A percentile compares a stretch with the other conserved stretches of the same genome.
These are phyloP conservation scores for Candida broadrunensis DNA, from an alignment of 805 yeast species.

Conservation along the genomic window DNA sequence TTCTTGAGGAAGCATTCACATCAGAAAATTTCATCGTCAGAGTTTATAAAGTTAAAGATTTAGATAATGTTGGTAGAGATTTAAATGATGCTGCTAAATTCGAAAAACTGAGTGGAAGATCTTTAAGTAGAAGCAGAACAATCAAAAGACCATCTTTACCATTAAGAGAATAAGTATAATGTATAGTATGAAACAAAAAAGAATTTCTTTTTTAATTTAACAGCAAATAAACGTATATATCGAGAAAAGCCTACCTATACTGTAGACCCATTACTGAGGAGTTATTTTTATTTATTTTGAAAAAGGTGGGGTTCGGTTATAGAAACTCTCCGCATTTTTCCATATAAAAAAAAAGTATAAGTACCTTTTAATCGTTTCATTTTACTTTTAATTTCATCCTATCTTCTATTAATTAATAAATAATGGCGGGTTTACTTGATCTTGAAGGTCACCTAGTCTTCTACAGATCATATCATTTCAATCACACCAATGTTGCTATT, in stretches of 20 bases:
- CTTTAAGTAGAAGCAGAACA: slow-evolving; percentile 35
- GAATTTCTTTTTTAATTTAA: not conserved
- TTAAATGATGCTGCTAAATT: slow-evolving; percentile 55
- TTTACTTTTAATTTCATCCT: too few species aligned
- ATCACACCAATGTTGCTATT: slow-evolving; percentile 65
- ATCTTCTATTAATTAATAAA: too few species aligned
- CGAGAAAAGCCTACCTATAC: too few species aligned
- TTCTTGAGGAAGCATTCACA: slow-evolving; percentile 91
- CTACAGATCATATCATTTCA: slow-evolving; percentile 48
- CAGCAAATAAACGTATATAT: not conserved
- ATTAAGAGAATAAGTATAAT: slow-evolving; percentile 40
- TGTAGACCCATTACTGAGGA: too few species aligned
- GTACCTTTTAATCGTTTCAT: too few species aligned
- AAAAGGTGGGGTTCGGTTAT: not conserved
- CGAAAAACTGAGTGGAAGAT: slow-evolving; percentile 32
- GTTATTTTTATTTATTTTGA: too few species aligned
- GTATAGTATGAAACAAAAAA: not conserved
- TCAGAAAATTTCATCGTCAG: slow-evolving; percentile 96
- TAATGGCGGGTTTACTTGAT: slow-evolving; percentile 33
- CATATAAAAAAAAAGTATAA: too few species aligned
- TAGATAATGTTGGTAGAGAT: slow-evolving; percentile 84
- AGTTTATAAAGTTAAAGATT: slow-evolving; percentile 85
- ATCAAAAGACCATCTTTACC: slow-evolving; percentile 56
- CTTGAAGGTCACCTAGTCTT: slow-evolving; percentile 37
- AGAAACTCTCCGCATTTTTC: not conserved